These are phyloP conservation scores for Xylariaceae sp. DNA, from an alignment of 2,329 filamentous ascomycete genomes.

Conservation along the genomic window DNA sequence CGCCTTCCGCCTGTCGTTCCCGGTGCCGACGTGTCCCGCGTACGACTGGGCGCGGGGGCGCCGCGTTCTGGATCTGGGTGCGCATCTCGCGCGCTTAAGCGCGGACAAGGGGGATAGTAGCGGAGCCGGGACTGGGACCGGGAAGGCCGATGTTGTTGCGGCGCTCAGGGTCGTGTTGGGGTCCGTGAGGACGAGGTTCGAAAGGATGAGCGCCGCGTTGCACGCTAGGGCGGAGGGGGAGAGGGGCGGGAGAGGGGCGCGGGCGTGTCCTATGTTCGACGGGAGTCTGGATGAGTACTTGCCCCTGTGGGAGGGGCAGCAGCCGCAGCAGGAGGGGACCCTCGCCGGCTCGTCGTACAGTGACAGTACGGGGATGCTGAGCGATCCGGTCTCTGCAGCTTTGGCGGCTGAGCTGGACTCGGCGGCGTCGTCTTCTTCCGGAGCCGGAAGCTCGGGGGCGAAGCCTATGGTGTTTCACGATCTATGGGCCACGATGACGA, in stretches of 20 bases:
- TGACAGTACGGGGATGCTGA: conserved; percentile 6
- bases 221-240: conserved; percentile 25
- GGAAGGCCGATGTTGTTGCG: conserved; percentile 45
- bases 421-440: not conserved
- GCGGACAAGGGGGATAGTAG: conserved; percentile 15
- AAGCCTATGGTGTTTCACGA: conserved; percentile 42
- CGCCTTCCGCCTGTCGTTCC: conserved; percentile 51
- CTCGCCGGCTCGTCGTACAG: conserved; percentile 5
- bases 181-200: conserved; percentile 51
- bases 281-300: conserved; percentile 51
- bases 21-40: conserved; percentile 41
- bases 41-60: conserved; percentile 45
- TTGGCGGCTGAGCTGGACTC: conserved; percentile 9
- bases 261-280: conserved; percentile 55
- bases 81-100: conserved; percentile 44
- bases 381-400: conserved; percentile 2
- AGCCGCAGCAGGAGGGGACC: too few relatives aligned
- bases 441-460: conserved; percentile 13
- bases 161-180: conserved; percentile 51
- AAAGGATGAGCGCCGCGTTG: conserved; percentile 42
- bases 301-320: conserved; percentile 47
- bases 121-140: conserved; percentile 13
- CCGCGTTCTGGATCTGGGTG: conserved; percentile 42
- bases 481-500: conserved; percentile 53
- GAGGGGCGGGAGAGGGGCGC: conserved; percentile 19